phyloP scores from a whole-genome alignment of 805 yeast species.

The Candida lessepsii region DNA sequence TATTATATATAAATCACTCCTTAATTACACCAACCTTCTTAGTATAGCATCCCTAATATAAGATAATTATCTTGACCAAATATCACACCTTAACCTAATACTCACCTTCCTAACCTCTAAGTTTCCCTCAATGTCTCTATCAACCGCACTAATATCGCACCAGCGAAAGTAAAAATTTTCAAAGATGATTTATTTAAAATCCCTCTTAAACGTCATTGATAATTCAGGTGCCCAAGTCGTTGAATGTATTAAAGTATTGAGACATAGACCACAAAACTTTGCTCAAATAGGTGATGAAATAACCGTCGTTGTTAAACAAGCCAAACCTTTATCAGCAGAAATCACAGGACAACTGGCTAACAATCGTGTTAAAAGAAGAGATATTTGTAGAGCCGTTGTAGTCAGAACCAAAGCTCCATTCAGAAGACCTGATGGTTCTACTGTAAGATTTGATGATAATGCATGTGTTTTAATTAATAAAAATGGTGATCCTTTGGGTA shows the following conservation, averaged over 20 bases:
- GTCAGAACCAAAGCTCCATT: slow-evolving; percentile 85
- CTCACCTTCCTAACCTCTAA: too few species aligned
- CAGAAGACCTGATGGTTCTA: slow-evolving; percentile 82
- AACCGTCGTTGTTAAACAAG: slow-evolving; percentile 91
- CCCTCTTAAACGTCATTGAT: slow-evolving; percentile 87
- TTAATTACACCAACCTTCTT: too few species aligned
- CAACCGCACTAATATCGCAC: too few species aligned
- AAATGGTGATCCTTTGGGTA: slow-evolving; percentile 90
- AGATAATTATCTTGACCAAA: too few species aligned
- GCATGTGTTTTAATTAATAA: slow-evolving; percentile 95
- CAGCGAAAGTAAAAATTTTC: slow-evolving; percentile 7
- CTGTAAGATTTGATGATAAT: slow-evolving; percentile 87
- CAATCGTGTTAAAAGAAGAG: slow-evolving; percentile 90
- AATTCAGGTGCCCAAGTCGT: slow-evolving; percentile 94
- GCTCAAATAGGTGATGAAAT: slow-evolving; percentile 90
- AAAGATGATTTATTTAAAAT: slow-evolving; percentile 81
- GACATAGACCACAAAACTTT: slow-evolving; percentile 80
- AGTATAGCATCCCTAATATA: too few species aligned
- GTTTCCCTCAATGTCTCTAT: too few species aligned
- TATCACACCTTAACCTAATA: too few species aligned
- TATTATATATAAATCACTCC: too few species aligned
- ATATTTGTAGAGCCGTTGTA: slow-evolving; percentile 91
- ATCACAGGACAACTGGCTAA: slow-evolving; percentile 72
- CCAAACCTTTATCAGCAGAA: slow-evolving; percentile 70
- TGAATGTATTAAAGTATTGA: slow-evolving; percentile 92